Evolutionary conservation across 495 filamentous ascomycete species (phyloP).

Genomic region (Cladorrhinum samala): DNA sequence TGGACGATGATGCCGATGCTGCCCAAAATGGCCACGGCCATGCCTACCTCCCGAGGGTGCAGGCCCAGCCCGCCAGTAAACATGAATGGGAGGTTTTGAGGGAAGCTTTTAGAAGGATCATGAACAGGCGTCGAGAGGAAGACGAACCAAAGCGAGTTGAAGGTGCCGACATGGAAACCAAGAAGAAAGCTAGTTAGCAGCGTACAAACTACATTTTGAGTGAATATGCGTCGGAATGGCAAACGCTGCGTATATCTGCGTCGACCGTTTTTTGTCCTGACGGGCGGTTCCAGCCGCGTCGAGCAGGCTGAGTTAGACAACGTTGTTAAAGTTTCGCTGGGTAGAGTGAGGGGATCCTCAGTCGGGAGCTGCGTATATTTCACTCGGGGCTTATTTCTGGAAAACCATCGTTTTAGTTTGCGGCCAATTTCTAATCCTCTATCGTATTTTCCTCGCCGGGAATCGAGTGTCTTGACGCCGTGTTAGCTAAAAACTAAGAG

Average conservation of each 20-base stretch:
- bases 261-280: constrained; percentile 9
- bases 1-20: constrained; percentile 71
- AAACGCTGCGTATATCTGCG: constrained; percentile 40
- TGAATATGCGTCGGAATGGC: constrained; percentile 73
- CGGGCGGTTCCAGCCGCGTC: no score
- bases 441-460: constrained; percentile 42
- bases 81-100: constrained; percentile 55
- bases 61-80: constrained; percentile 81
- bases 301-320: no score
- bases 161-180: constrained; percentile 72
- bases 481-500: no score
- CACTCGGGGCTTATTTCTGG: neutral
- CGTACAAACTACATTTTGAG: constrained; percentile 62
- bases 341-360: constrained; percentile 9
- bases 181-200: constrained; percentile 63
- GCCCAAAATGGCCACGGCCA: constrained; percentile 73
- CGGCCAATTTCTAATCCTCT: constrained; percentile 37
- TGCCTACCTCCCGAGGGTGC: constrained; percentile 64
- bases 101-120: constrained; percentile 35
- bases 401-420: constrained; percentile 21
- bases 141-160: constrained; percentile 78
- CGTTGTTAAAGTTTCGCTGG: no score
- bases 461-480: constrained; percentile 52
- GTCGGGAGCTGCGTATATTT: constrained; percentile 16
- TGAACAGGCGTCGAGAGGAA: constrained; percentile 78